A percentile compares a stretch with the other conserved stretches of the same genome.
These are phyloP conservation scores for Phascolomyces articulosus DNA, from an alignment of 371 early-diverging fungal genomes.

Conservation along the genomic window DNA sequence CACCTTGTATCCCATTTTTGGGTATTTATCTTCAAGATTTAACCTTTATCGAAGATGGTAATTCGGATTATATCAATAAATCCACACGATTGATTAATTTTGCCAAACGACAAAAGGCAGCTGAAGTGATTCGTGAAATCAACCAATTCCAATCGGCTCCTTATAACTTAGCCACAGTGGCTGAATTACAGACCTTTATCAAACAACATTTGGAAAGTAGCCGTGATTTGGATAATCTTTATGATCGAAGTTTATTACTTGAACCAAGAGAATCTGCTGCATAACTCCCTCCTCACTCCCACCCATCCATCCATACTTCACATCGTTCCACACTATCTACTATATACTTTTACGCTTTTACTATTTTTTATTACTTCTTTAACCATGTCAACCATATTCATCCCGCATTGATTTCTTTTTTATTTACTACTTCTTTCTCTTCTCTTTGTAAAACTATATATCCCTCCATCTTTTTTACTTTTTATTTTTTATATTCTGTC, in stretches of 20 bases:
- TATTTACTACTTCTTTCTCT: too few relatives aligned
- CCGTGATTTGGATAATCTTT: constrained; percentile 68
- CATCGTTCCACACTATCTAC: too few relatives aligned
- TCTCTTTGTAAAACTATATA: background rate
- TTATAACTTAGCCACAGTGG: constrained; percentile 77
- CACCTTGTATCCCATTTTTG: constrained; percentile 93
- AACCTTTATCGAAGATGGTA: constrained; percentile 94
- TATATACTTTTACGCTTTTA: too few relatives aligned
- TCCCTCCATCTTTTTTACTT: background rate
- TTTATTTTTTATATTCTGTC: too few relatives aligned
- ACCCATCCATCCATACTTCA: background rate
- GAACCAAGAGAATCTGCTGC: constrained; percentile 62
- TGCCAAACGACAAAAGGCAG: constrained; percentile 85
- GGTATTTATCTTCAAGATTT: constrained; percentile 90
- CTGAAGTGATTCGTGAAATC: constrained; percentile 90
- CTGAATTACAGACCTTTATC: constrained; percentile 83
- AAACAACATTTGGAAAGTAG: constrained; percentile 61
- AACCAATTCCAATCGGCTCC: constrained; percentile 90
- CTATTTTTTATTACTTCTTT: too few relatives aligned
- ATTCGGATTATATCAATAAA: constrained; percentile 73
- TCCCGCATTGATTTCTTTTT: background rate
- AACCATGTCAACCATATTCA: too few relatives aligned
- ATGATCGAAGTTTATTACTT: constrained; percentile 65
- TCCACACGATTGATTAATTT: constrained; percentile 83
- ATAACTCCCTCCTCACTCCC: background rate